Base-by-base conservation (phyloP, 2,329 filamentous ascomycete species). In the Aspergillus latus region DNA sequence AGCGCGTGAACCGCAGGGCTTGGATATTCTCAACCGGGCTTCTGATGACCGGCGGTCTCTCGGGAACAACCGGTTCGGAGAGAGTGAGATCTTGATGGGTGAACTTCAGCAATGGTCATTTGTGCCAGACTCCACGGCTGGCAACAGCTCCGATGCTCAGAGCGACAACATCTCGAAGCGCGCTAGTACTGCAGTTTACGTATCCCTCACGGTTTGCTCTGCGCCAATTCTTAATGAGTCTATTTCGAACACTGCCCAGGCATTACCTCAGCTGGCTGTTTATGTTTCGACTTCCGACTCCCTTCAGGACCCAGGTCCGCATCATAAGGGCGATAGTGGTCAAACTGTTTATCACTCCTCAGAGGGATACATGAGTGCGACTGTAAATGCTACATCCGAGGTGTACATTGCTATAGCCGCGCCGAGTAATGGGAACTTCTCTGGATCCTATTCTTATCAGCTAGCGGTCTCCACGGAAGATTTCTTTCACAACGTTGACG, bases 151-250 rank as follows among this genome's bases (percentile, higher is more conserved):
- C 15, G 72, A 72, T 28, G 63, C 79, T 53, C 63, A 63, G 16
- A 61, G 65, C 55, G 47, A 66, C 39, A 62, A 53, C 16, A 39
- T 66, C 42, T 52, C 64, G 30, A 66, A 68, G 26, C 68, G 73
- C 26, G 72, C 73, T 13, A 45, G 15, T 15, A 78, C 74, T 42
- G 83, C 75, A 1, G 78, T 97, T 2, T 97, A 88, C 72, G 81
- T 99, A 52, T 92, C 92, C 2, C 85, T 92, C 43, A 97, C 92
- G 63, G 92, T 90, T 1, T 99, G 94, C 72, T 74, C 84, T 28
- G 91, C 95, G 65, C 94, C 93, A 10, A 70, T 74, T 16, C 78
- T 80, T 40, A 83, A 82, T 40, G 76, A 74, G 1, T 74, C 77
- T 9, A 75, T 77, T 26, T 30, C 52, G 3, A 36, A 55, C 36